Conservation (phyloP, 176 grass and related monocot species). For the Rhipidocladum racemiflorum region DNA sequence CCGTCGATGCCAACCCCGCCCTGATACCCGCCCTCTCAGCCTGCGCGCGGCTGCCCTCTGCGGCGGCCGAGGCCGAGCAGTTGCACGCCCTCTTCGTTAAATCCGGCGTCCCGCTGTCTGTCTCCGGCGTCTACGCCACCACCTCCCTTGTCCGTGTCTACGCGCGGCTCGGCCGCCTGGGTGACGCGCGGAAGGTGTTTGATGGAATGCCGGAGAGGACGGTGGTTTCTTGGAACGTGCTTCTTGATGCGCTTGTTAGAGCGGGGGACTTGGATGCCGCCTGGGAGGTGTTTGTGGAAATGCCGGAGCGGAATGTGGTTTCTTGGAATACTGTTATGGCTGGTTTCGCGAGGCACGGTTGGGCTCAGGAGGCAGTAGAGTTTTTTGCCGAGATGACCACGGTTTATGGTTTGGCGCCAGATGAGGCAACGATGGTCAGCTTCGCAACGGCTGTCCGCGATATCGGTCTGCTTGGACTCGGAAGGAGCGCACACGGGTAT, state of each 20-base stretch:
- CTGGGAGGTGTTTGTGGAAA: background rate
- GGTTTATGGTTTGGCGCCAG: slow-evolving; percentile 37
- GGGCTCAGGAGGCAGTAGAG: slow-evolving; percentile 9
- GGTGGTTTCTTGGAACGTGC: background rate
- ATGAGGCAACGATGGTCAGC: slow-evolving; percentile 38
- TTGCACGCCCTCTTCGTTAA: background rate
- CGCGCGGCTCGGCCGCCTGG: background rate
- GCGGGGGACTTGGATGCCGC: background rate
- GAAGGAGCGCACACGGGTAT: slow-evolving; percentile 34
- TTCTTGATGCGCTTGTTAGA: background rate
- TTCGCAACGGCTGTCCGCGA: slow-evolving; percentile 25
- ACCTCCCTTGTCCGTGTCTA: background rate
- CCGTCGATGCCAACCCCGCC: background rate
- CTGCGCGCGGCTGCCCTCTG: background rate
- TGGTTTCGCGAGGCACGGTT: background rate
- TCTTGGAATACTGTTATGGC: background rate
- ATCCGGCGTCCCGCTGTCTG: background rate
- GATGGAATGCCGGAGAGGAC: background rate
- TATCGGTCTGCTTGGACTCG: slow-evolving; percentile 34
- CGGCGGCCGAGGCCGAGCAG: background rate
- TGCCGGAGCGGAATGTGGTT: background rate
- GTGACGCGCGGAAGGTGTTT: background rate
- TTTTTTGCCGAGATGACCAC: slow-evolving; percentile 37
- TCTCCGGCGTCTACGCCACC: background rate
- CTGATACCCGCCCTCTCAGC: background rate